Evolutionary conservation across 345 rosid species (phyloP).

Genomic region (Eutrema yunnanense): DNA sequence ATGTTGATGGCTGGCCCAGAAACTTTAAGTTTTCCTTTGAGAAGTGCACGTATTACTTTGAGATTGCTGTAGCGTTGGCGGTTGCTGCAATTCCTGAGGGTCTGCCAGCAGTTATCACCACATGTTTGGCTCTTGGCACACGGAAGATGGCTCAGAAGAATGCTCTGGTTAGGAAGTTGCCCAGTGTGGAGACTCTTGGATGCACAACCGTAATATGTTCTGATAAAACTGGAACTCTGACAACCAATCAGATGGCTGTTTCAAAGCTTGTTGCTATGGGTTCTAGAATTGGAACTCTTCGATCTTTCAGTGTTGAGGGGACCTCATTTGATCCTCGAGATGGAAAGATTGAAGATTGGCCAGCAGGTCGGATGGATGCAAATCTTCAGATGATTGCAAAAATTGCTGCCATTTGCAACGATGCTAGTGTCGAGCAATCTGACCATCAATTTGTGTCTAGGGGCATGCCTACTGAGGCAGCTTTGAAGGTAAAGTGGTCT

Average conservation of each 20-base stretch:
- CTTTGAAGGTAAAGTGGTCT: constrained; percentile 64
- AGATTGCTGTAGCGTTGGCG: constrained; percentile 93
- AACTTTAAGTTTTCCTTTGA: constrained; percentile 90
- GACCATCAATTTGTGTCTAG: constrained; percentile 57
- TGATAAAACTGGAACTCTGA: constrained; percentile 91
- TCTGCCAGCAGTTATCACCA: constrained; percentile 91
- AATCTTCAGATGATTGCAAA: constrained; percentile 91
- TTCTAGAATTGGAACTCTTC: constrained; percentile 52
- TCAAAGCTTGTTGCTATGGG: constrained; percentile 86
- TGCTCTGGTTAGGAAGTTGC: constrained; percentile 87
- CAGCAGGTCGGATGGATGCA: constrained; percentile 64
- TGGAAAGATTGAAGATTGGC: constrained; percentile 75
- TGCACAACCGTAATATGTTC: constrained; percentile 94
- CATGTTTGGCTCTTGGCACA: constrained; percentile 92
- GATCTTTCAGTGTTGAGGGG: constrained; percentile 79
- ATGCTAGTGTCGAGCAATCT: constrained; percentile 68
- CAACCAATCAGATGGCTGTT: constrained; percentile 92
- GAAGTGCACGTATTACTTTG: constrained; percentile 97
- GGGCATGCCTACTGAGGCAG: constrained; percentile 96
- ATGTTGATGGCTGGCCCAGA: constrained; percentile 82
- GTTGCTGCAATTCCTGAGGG: constrained; percentile 99
- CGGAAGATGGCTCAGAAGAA: constrained; percentile 98
- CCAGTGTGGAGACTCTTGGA: constrained; percentile 94
- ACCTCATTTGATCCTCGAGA: constrained; percentile 74
- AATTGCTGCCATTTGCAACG: constrained; percentile 84